A percentile compares a stretch with the other conserved stretches of the same genome.
Evolutionary conservation across 495 filamentous ascomycete species (phyloP).

Genomic region (Trypethelium eluteriae): DNA sequence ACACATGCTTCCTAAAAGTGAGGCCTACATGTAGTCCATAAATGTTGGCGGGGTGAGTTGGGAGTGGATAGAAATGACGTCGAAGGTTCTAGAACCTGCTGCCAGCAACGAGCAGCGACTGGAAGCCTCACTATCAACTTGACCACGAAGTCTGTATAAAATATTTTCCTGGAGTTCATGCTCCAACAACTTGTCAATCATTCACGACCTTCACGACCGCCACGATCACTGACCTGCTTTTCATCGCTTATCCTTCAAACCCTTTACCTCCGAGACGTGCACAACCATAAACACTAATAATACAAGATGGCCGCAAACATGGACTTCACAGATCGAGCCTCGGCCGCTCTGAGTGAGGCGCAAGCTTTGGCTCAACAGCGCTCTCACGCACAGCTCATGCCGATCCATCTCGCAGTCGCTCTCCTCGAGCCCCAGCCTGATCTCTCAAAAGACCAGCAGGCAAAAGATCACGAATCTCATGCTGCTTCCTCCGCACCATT

Average conservation of each 20-base stretch:
- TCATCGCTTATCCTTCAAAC: not conserved
- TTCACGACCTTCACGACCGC: not conserved
- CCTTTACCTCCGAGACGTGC: not conserved
- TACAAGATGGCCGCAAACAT: conserved; percentile 44
- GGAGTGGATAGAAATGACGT: conserved; percentile 1
- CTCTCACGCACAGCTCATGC: conserved; percentile 79
- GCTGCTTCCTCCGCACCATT: conserved; percentile 54
- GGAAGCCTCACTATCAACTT: conserved; percentile 10
- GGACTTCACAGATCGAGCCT: conserved; percentile 88
- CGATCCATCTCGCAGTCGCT: conserved; percentile 79
- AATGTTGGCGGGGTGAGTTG: not conserved
- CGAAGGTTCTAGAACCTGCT: conserved; percentile 7
- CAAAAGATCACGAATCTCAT: conserved; percentile 51
- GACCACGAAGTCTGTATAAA: not conserved
- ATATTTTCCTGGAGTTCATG: not conserved
- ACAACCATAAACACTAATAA: not conserved
- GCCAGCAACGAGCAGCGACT: not conserved
- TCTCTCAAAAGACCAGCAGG: conserved; percentile 64
- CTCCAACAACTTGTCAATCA: too few species aligned
- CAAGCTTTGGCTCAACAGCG: conserved; percentile 77
- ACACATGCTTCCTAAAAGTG: too few species aligned
- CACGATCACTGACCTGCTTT: not conserved
- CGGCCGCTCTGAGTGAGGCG: conserved; percentile 79
- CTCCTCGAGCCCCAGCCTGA: conserved; percentile 78
- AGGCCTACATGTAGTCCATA: too few species aligned